phyloP scores from a whole-genome alignment of 2,329 filamentous ascomycete species.

The Boeremia exigua region DNA sequence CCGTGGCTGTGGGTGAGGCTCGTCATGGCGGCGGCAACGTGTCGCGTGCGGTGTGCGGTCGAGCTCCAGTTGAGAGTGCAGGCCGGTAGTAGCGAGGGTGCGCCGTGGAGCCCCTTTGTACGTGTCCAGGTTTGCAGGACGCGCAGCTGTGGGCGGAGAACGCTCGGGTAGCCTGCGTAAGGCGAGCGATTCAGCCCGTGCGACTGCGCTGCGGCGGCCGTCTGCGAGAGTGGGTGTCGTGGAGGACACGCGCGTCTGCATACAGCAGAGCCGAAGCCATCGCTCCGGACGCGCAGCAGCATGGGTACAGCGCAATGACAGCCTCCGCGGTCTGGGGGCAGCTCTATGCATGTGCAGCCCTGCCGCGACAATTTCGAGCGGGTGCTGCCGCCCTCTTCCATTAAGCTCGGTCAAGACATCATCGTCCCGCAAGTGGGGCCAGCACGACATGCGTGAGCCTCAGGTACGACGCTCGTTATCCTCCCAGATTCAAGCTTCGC shows the following conservation, averaged over 20 bases:
- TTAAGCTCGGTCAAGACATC: conserved; percentile 16
- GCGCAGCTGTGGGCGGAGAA: conserved; percentile 30
- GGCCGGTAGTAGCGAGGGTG: conserved; percentile 13
- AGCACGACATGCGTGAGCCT: not conserved
- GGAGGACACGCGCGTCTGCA: conserved; percentile 34
- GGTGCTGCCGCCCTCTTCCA: conserved; percentile 4
- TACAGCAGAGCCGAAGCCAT: conserved; percentile 46
- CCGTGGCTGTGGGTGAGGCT: conserved; percentile 33
- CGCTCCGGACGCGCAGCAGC: conserved; percentile 39
- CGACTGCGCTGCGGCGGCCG: conserved; percentile 28
- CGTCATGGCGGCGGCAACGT: conserved; percentile 40
- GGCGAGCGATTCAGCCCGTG: conserved; percentile 21
- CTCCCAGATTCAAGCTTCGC: not conserved
- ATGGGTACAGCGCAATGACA: conserved; percentile 25
- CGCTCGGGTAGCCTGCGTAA: not conserved
- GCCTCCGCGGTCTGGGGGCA: conserved; percentile 21
- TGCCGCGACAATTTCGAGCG: conserved; percentile 8
- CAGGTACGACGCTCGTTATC: not conserved
- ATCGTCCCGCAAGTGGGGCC: conserved; percentile 15
- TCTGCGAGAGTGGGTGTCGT: conserved; percentile 19
- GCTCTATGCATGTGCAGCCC: conserved; percentile 19
- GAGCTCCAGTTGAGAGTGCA: conserved; percentile 40
- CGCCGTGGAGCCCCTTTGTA: conserved; percentile 24
- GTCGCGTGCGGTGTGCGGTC: conserved; percentile 40
- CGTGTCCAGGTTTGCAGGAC: conserved; percentile 41